These are phyloP conservation scores for Fagopyrum esculentum DNA, from an alignment of 148 eudicot species.

Conservation along the genomic window DNA sequence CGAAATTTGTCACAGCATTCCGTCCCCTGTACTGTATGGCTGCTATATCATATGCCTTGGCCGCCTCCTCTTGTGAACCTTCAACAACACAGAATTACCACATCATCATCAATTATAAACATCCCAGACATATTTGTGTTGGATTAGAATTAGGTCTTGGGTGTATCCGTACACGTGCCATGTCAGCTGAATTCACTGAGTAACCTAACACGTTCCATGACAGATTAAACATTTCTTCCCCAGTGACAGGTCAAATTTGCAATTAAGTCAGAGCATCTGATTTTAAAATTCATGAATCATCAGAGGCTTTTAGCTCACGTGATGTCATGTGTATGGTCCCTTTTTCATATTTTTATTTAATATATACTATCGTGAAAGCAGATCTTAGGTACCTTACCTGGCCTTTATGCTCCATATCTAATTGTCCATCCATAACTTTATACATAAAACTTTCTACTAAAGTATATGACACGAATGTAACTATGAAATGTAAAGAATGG, in stretches of 20 bases:
- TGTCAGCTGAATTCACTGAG: not conserved
- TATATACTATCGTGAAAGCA: slow-evolving; percentile 18
- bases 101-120: too few relatives aligned
- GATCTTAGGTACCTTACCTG: slow-evolving; percentile 4
- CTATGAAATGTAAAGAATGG: too few relatives aligned
- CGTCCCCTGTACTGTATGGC: slow-evolving; percentile 85
- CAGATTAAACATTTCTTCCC: not conserved
- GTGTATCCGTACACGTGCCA: not conserved
- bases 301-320: slow-evolving; percentile 35
- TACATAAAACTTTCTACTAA: not conserved
- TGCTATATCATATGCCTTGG: slow-evolving; percentile 88
- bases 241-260: not conserved
- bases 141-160: not conserved
- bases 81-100: not conserved
- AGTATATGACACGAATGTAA: not conserved
- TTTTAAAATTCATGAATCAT: not conserved
- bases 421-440: not conserved
- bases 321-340: slow-evolving; percentile 29
- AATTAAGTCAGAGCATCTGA: not conserved
- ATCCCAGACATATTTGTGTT: too few relatives aligned
- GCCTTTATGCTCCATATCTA: slow-evolving; percentile 12
- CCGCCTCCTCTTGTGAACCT: slow-evolving; percentile 99
- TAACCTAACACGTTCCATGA: not conserved
- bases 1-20: slow-evolving; percentile 90
- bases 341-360: slow-evolving; percentile 3